phyloP scores from a whole-genome alignment of 1,284 basidiomycete species.

The Puccinia triticina region DNA sequence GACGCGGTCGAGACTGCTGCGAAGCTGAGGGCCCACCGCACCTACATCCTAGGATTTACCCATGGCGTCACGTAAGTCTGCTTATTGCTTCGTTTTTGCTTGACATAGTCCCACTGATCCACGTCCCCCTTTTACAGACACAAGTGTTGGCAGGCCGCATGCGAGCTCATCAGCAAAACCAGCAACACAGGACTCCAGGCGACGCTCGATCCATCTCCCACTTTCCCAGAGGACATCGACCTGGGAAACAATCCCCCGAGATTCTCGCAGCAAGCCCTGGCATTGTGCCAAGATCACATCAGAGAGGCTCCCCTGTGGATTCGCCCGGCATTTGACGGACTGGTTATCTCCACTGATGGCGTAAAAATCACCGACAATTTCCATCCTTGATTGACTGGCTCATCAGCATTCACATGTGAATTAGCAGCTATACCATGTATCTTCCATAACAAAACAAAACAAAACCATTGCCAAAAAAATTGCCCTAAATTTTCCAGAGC shows the following conservation, averaged over 20 bases:
- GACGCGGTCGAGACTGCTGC: constrained; percentile 67
- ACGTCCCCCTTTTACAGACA: background rate
- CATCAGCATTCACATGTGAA: too few relatives aligned
- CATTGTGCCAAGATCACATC: background rate
- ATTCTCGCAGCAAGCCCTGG: constrained; percentile 26
- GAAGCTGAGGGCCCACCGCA: constrained; percentile 66
- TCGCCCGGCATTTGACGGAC: constrained; percentile 22
- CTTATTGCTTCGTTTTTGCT: background rate
- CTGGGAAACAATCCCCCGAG: background rate
- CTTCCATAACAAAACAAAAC: too few relatives aligned
- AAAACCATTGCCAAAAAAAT: too few relatives aligned
- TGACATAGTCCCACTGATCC: too few relatives aligned
- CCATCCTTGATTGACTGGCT: too few relatives aligned
- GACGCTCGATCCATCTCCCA: too few relatives aligned
- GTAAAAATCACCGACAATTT: background rate
- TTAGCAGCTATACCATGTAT: too few relatives aligned
- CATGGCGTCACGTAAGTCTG: constrained; percentile 69
- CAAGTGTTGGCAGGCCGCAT: background rate
- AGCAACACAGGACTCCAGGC: background rate
- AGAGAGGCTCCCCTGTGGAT: background rate
- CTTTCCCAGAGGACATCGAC: background rate
- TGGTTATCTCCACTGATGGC: constrained; percentile 19
- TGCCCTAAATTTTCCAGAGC: too few relatives aligned
- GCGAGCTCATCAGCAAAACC: background rate
- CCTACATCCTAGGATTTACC: constrained; percentile 72